Base-by-base conservation (phyloP, 495 filamentous ascomycete species). In the Hyphodiscus hymeniophilus region DNA sequence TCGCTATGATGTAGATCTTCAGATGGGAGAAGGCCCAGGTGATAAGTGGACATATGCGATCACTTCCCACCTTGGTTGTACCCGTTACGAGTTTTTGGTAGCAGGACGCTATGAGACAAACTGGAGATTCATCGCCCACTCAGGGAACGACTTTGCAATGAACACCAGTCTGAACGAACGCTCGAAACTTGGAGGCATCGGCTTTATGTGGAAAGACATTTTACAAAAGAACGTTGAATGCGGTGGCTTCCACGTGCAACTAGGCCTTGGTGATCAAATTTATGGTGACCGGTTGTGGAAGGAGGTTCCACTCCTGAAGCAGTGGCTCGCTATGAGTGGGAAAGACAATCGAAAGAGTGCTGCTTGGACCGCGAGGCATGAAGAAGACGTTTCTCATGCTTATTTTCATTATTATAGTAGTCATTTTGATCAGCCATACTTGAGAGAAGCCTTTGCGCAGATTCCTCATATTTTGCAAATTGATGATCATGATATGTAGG, bases 401-500 rank as follows among this genome's bases (percentile, higher is more conserved):
- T 98, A 95, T 66, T 98, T 98, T 67, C 94, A 97, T 62, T 98
- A 95, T 63, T 98, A 98, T 58, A 94, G 90, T 11, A 90, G 85
- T 58, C 89, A 95, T 63, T 97, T 97, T 58, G 92, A 98, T 51
- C 94, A 97, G 65, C 87, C 90, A 8, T 85, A 90, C 65, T 63
- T 98, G 58, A 73, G 91, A 38, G 94, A 98, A 63, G 88, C 89
- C 0, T 97, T 95, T 70, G 92, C 92, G 6, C 94, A 97, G 67
- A 96, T 98, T 50, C 92, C 92, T 15, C 91, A 96, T 60, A 69
- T 98, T 42, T 74, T 91, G 47, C 85, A 92, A 58, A 79, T 98
- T 26, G 89, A 97, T 61, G 92, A 98, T 63, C 92, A 97, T 64
- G 92, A 98, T 46, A 95, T 98, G 89, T 95, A 71, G 81, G 88